These are phyloP conservation scores for Teunomyces pallodes DNA, from an alignment of 805 yeast species.

Conservation along the genomic window DNA sequence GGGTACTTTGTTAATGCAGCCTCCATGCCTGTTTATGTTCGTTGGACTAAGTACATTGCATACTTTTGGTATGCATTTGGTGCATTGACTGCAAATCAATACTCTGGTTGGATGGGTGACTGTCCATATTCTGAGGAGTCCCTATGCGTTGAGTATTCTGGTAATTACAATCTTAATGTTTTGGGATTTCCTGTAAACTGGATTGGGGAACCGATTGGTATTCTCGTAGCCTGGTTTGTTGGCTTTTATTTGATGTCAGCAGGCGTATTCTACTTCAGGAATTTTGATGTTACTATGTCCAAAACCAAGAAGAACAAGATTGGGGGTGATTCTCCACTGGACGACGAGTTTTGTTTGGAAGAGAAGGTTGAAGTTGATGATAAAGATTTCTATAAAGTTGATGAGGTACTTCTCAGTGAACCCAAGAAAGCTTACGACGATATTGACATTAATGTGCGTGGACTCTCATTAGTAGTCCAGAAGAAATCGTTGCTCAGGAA, in stretches of 20 bases:
- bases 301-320: slow-evolving; percentile 19
- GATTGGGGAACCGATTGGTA: slow-evolving; percentile 22
- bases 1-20: slow-evolving; percentile 77
- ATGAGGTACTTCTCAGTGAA: neutral
- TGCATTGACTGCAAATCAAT: slow-evolving; percentile 62
- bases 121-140: slow-evolving; percentile 37
- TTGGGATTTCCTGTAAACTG: slow-evolving; percentile 23
- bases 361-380: neutral
- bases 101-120: slow-evolving; percentile 57
- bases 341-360: slow-evolving; percentile 11
- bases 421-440: neutral
- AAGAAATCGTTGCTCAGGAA: slow-evolving; percentile 7
- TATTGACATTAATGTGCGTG: neutral
- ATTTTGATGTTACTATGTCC: slow-evolving; percentile 22
- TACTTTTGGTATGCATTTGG: slow-evolving; percentile 81
- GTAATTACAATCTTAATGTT: slow-evolving; percentile 17
- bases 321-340: slow-evolving; percentile 13
- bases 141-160: slow-evolving; percentile 19
- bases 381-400: neutral
- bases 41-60: slow-evolving; percentile 79
- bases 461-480: neutral
- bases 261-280: slow-evolving; percentile 13
- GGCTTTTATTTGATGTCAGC: slow-evolving; percentile 16
- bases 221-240: slow-evolving; percentile 17
- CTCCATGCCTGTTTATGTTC: slow-evolving; percentile 77